Percentiles rank a stretch among this genome's conserved stretches.
These are phyloP conservation scores for Maudiozyma saulgeensis DNA, from an alignment of 805 yeast genomes.

Conservation along the genomic window DNA sequence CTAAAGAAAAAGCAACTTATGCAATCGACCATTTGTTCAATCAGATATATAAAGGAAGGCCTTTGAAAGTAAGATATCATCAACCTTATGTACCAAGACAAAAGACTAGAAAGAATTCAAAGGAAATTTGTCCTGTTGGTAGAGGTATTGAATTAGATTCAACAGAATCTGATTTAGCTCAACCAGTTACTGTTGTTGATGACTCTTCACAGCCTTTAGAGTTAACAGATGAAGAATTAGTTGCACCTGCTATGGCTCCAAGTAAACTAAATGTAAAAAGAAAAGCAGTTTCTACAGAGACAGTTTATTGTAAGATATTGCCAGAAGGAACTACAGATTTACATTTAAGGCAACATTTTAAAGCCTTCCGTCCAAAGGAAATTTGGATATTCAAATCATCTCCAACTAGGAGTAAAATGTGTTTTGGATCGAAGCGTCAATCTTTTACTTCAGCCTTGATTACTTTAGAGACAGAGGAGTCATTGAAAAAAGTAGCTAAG, in stretches of 20 bases:
- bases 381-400: constrained; percentile 36
- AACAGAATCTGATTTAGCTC: neutral
- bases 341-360: constrained; percentile 37
- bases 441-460: constrained; percentile 41
- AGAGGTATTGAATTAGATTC: neutral
- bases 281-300: constrained; percentile 31
- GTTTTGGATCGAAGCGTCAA: constrained; percentile 8
- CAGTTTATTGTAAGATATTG: constrained; percentile 37
- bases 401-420: neutral
- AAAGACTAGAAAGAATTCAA: neutral
- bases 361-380: constrained; percentile 37
- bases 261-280: neutral
- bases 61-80: constrained; percentile 33
- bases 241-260: neutral
- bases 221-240: neutral
- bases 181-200: neutral
- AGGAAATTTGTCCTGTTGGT: neutral
- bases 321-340: constrained; percentile 35
- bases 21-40: constrained; percentile 64
- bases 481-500: constrained; percentile 36
- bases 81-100: constrained; percentile 32
- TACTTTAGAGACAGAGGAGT: constrained; percentile 35
- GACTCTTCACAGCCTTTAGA: neutral
- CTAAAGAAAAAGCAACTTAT: constrained; percentile 48
- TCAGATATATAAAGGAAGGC: constrained; percentile 38